Conservation (phyloP, 306 rosid genomes). For the Cucumis cinereus region DNA sequence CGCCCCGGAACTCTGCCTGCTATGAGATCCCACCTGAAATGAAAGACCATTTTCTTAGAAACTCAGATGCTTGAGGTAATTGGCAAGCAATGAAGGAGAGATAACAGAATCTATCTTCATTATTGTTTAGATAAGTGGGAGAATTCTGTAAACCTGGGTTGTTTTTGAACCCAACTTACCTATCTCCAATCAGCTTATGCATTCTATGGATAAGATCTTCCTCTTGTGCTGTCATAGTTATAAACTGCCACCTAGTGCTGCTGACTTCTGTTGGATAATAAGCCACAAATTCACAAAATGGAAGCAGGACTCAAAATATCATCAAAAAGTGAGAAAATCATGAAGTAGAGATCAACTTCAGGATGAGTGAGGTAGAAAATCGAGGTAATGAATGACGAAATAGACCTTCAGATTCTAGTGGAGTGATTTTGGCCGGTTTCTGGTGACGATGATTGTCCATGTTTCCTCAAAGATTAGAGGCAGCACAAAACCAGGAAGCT, state of each 20-base stretch:
- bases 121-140: not conserved
- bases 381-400: not conserved
- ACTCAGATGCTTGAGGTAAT: not conserved
- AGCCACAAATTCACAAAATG: not conserved
- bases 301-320: not conserved
- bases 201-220: constrained; percentile 18
- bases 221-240: constrained; percentile 15
- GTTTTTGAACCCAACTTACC: not conserved
- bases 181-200: constrained; percentile 17
- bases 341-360: not conserved
- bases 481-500: not conserved
- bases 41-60: not conserved
- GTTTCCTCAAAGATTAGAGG: not conserved
- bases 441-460: constrained; percentile 7
- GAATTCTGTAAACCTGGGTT: not conserved
- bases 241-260: constrained; percentile 13
- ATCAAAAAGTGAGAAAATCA: not conserved
- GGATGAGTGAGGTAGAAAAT: not conserved
- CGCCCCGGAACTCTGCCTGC: constrained; percentile 14
- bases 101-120: not conserved
- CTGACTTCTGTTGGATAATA: constrained; percentile 9
- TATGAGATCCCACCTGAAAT: constrained; percentile 18
- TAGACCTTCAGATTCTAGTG: constrained; percentile 7
- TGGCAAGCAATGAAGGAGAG: not conserved
- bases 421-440: not conserved